phyloP scores from a whole-genome alignment of 2,329 filamentous ascomycete genomes.

The Fusarium stilboides region DNA sequence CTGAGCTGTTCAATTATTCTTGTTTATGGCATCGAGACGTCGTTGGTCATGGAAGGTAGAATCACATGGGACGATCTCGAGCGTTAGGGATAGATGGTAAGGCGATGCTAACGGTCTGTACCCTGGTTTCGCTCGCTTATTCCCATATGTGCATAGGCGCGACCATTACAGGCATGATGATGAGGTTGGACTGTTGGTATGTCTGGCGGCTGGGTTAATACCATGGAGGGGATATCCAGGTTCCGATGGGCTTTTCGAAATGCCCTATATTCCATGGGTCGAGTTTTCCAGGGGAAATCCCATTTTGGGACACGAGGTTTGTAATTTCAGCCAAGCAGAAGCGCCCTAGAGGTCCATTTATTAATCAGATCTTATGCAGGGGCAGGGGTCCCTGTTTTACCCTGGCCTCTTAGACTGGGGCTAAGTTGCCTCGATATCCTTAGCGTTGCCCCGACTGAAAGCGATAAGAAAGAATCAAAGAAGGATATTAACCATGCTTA shows the following conservation, averaged over 20 bases:
- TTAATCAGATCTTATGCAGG: conserved; percentile 46
- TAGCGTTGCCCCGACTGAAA: background rate
- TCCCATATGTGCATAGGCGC: conserved; percentile 1
- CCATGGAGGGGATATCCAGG: conserved; percentile 24
- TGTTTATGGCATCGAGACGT: conserved; percentile 11
- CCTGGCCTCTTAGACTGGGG: conserved; percentile 3
- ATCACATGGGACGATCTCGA: conserved; percentile 2
- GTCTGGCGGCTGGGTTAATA: conserved; percentile 15
- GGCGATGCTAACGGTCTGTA: conserved; percentile 4
- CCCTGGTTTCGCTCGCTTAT: conserved; percentile 13
- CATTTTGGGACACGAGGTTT: conserved; percentile 56
- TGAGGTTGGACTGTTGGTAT: conserved; percentile 28
- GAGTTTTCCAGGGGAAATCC: conserved; percentile 37
- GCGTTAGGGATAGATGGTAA: conserved; percentile 6
- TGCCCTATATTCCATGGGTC: conserved; percentile 29
- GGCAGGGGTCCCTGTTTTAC: conserved; percentile 29
- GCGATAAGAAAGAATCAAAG: background rate
- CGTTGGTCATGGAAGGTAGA: background rate
- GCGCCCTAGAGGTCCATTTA: conserved; percentile 25
- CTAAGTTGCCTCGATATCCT: conserved; percentile 21
- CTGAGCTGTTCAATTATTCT: background rate
- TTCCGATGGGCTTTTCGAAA: conserved; percentile 37
- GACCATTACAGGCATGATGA: conserved; percentile 4
- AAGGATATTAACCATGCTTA: too few species aligned
- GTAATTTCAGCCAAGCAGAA: conserved; percentile 46